Base-by-base conservation (phyloP, 352 stramenopile genomes). In the Halophytophthora batemanensis region DNA sequence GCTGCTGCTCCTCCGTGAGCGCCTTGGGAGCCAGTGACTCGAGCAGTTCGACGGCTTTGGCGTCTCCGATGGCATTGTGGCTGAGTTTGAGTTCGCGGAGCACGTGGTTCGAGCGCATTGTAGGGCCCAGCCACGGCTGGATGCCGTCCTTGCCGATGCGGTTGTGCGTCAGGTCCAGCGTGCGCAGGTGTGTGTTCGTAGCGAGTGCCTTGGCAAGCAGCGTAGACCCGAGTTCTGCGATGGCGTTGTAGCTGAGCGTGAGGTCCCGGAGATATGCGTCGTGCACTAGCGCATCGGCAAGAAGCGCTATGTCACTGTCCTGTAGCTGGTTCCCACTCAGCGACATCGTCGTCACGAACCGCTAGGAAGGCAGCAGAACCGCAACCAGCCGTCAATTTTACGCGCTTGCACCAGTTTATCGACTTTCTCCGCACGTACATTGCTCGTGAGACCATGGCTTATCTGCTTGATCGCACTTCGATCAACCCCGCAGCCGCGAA, bases 121-220 rank as follows among this genome's bases (percentile, higher is more conserved):
- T 77, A 31, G 69, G 56, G 8, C 78, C 78, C 25, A 91, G 72
- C 81, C 81, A 91, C 15, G 71, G 67, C 7, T 53, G 59, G 19
- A 89, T 59, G 2, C 81, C 81, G 8, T 82, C 68, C 3, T 53
- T 62, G 6, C 77, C 74, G 19, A 89, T 84, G 18, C 62, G 76
- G 34, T 91, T 91, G 67, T 91, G 77, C 51, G 67, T 76, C 28
- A 91, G 61, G 50, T 91, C 76, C 6, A 91, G 43, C 0, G 79
- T 25, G 22, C 45, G 60, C 29, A 91, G 51, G 22, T 66, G 50
- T 0, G 38, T 33, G 38, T 91, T 86, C 12, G 62, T 51, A 5
- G 39, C 45, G 21, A 91, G 42, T 13, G 67, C 71, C 21, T 73
- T 77, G 18, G 78, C 81, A 15, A 91, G 54, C 2, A 73, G 59